Conservation (phyloP, 2,329 filamentous ascomycete species). For the Clonostachys rosea region DNA sequence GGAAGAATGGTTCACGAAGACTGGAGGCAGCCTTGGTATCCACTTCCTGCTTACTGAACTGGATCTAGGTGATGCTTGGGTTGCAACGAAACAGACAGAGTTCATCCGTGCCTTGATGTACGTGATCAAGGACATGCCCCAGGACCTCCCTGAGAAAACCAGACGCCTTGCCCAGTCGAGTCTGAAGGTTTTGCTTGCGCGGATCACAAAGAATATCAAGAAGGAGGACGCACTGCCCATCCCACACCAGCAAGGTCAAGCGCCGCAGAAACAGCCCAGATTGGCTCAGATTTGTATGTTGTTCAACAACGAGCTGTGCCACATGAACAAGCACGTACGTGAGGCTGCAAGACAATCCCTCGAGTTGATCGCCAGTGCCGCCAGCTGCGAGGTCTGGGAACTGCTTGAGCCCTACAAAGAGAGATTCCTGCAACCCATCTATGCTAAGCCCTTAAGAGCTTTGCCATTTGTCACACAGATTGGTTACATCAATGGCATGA, state of each 20-base stretch:
- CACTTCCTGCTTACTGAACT: constrained; percentile 81
- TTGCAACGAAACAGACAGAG: constrained; percentile 77
- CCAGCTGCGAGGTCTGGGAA: constrained; percentile 78
- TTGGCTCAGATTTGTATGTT: constrained; percentile 76
- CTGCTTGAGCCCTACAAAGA: constrained; percentile 88
- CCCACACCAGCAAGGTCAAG: constrained; percentile 33
- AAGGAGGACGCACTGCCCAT: constrained; percentile 62
- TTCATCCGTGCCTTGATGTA: constrained; percentile 91
- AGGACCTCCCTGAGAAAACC: constrained; percentile 88
- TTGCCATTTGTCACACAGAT: constrained; percentile 94
- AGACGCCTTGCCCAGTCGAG: constrained; percentile 78
- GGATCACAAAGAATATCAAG: constrained; percentile 73
- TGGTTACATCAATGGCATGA: constrained; percentile 96
- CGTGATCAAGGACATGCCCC: constrained; percentile 96
- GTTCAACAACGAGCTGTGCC: constrained; percentile 82
- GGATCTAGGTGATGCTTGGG: constrained; percentile 79
- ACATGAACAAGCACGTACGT: constrained; percentile 94
- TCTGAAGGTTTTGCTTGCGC: constrained; percentile 71
- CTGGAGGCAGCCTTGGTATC: constrained; percentile 87
- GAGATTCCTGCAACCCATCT: constrained; percentile 83
- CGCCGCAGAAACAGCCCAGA: constrained; percentile 47
- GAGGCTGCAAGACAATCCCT: constrained; percentile 80
- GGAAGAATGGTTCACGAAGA: constrained; percentile 98
- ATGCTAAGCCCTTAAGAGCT: constrained; percentile 88
- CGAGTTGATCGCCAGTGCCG: constrained; percentile 72